Percentiles rank a stretch among this genome's conserved stretches.
Evolutionary conservation across 148 eudicot species (phyloP).

Genomic region (Rheum nobile): DNA sequence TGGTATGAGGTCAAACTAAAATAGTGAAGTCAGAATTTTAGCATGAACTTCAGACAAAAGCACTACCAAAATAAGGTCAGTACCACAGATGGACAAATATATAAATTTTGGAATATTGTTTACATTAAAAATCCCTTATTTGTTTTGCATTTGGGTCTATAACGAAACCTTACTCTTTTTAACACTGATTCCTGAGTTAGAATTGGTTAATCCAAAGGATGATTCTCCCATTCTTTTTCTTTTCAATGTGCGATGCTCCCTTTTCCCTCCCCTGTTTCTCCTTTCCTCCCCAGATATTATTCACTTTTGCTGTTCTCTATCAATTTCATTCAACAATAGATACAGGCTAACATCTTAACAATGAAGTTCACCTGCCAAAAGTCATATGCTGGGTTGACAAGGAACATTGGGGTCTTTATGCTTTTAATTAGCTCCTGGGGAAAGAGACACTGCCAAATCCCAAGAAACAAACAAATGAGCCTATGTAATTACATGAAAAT

Average conservation of each 20-base stretch:
- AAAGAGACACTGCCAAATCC: constrained; percentile 69
- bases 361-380: constrained; percentile 71
- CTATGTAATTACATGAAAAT: background rate
- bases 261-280: no score
- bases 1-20: background rate
- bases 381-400: constrained; percentile 89
- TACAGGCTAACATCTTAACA: background rate
- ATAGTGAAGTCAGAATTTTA: background rate
- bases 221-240: background rate
- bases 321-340: background rate
- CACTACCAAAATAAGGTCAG: background rate
- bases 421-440: constrained; percentile 56
- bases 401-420: constrained; percentile 75
- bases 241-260: no score
- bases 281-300: background rate
- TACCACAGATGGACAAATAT: background rate
- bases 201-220: background rate
- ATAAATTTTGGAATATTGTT: background rate
- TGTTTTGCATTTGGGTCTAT: background rate
- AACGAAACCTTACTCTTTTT: background rate
- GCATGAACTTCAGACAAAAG: background rate
- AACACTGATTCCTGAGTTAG: background rate
- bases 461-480: background rate
- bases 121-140: background rate
- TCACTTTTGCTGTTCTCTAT: background rate